Evolutionary conservation across 306 rosid species (phyloP).

Genomic region (Nissolia schottii): DNA sequence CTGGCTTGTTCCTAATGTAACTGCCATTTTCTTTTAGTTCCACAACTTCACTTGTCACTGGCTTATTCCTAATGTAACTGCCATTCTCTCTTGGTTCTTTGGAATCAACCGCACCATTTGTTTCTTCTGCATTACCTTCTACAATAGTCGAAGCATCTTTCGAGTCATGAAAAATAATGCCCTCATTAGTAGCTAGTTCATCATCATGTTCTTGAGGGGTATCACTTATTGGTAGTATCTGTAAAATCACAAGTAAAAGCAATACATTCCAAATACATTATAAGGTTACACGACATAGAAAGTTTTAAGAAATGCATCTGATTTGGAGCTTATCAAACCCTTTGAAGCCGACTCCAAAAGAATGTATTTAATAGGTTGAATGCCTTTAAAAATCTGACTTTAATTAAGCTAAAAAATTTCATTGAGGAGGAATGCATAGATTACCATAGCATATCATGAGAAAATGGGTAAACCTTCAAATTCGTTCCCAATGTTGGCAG

Average conservation of each 20-base stretch:
- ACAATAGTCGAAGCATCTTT: conserved; percentile 22
- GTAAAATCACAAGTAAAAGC: conserved; percentile 30
- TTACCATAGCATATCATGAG: conserved; percentile 8
- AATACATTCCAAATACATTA: conserved; percentile 4
- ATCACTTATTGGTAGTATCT: conserved; percentile 54
- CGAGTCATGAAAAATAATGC: conserved; percentile 29
- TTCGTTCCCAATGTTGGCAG: too few species aligned
- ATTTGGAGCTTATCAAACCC: conserved; percentile 17
- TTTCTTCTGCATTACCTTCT: conserved; percentile 33
- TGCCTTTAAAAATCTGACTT: conserved; percentile 23
- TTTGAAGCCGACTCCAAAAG: conserved; percentile 26
- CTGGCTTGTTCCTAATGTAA: conserved; percentile 19
- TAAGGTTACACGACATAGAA: background rate
- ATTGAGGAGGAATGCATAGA: background rate
- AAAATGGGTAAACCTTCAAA: too few species aligned
- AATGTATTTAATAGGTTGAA: conserved; percentile 24
- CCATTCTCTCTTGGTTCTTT: conserved; percentile 42
- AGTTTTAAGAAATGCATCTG: background rate
- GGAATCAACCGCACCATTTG: conserved; percentile 25
- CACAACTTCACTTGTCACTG: conserved; percentile 35
- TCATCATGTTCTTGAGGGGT: conserved; percentile 37
- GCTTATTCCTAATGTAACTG: conserved; percentile 22
- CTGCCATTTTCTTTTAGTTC: conserved; percentile 43
- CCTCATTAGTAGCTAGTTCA: conserved; percentile 31
- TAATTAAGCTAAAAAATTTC: conserved; percentile 11